Evolutionary conservation across 768 basidiomycete species (phyloP).

Genomic region (Cubamyces sp.): DNA sequence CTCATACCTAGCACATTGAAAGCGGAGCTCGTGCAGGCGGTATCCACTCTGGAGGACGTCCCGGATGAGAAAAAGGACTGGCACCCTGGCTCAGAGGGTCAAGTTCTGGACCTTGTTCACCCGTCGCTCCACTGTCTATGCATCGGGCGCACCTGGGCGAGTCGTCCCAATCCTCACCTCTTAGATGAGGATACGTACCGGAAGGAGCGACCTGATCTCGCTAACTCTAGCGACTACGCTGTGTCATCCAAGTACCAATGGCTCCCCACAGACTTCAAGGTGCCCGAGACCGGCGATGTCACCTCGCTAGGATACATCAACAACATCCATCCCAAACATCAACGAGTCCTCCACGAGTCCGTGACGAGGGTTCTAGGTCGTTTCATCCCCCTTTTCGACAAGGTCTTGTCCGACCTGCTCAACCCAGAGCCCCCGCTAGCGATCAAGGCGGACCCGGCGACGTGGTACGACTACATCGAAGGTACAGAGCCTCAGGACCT

Average conservation of each 20-base stretch:
- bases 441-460: constrained; percentile 2
- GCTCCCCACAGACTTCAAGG: constrained; percentile 37
- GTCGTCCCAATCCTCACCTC: no score
- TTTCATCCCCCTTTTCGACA: constrained; percentile 35
- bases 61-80: constrained; percentile 45
- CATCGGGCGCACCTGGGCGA: background rate
- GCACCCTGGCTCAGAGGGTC: constrained; percentile 47
- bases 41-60: constrained; percentile 41
- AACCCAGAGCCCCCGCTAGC: constrained; percentile 6
- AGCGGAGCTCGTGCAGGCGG: background rate
- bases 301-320: constrained; percentile 36
- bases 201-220: no score
- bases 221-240: no score
- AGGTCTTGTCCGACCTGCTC: constrained; percentile 28
- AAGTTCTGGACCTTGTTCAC: constrained; percentile 31
- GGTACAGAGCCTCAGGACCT: background rate
- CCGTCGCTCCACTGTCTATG: constrained; percentile 42
- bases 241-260: constrained; percentile 26
- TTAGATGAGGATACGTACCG: no score
- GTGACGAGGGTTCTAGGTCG: constrained; percentile 26
- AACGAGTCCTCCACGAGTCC: constrained; percentile 24
- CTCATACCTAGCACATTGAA: constrained; percentile 6
- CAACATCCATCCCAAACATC: constrained; percentile 33
- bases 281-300: constrained; percentile 30
- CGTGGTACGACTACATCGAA: constrained; percentile 17